Percentiles rank a stretch among this genome's conserved stretches.
Conservation (phyloP, 129 eudicot species). For the Flaveria sonorensis region DNA sequence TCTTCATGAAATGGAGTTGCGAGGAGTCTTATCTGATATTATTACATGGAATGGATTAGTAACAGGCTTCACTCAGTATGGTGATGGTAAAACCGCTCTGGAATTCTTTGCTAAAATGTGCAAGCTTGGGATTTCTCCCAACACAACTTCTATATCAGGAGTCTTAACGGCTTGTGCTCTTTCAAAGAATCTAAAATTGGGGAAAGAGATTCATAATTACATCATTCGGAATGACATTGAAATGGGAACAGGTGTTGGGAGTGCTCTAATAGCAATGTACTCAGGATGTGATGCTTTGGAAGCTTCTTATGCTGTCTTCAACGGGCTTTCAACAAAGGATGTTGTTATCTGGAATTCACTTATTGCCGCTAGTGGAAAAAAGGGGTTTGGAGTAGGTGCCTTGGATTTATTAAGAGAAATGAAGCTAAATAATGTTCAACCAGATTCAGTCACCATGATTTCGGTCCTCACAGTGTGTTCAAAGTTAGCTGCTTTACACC, state of each 20-base stretch:
- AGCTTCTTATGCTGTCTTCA: slow-evolving; percentile 37
- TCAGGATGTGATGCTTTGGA: slow-evolving; percentile 36
- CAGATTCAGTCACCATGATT: slow-evolving; percentile 52
- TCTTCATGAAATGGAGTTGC: slow-evolving; percentile 48
- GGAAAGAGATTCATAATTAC: slow-evolving; percentile 46
- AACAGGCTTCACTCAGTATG: slow-evolving; percentile 45
- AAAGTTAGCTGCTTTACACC: slow-evolving; percentile 43
- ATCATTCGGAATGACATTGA: slow-evolving; percentile 36
- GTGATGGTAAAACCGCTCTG: slow-evolving; percentile 49
- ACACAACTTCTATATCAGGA: slow-evolving; percentile 46
- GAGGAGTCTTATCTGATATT: slow-evolving; percentile 42
- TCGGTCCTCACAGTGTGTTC: slow-evolving; percentile 46
- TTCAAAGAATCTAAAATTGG: slow-evolving; percentile 35
- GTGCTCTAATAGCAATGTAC: slow-evolving; percentile 60
- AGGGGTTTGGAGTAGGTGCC: slow-evolving; percentile 52
- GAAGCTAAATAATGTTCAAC: slow-evolving; percentile 25
- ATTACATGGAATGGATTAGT: slow-evolving; percentile 50
- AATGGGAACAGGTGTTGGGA: slow-evolving; percentile 46
- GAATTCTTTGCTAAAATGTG: slow-evolving; percentile 49
- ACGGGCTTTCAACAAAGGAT: slow-evolving; percentile 38
- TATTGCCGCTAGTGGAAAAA: slow-evolving; percentile 42
- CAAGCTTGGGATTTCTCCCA: slow-evolving; percentile 25
- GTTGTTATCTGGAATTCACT: slow-evolving; percentile 54
- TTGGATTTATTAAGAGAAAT: slow-evolving; percentile 43
- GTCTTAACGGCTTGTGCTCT: slow-evolving; percentile 46